Evolutionary conservation across 2,329 filamentous ascomycete genomes (phyloP), one percentile per base, ranked within the genome.

Genomic region (Talaromyces albobiverticillius): DNA sequence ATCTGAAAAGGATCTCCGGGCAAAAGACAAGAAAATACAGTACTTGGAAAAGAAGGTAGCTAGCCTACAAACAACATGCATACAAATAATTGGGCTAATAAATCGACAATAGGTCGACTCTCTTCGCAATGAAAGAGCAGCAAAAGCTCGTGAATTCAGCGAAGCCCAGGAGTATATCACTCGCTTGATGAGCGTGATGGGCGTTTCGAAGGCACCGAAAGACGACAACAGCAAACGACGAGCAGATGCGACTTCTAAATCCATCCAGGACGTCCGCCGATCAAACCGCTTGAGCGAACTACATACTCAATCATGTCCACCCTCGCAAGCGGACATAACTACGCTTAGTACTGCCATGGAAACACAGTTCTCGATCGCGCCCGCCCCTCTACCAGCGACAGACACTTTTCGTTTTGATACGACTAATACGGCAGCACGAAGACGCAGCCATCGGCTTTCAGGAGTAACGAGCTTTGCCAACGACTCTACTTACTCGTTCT

Each of bases 151-250:
- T 9, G 70, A 73, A 52, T 72, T 72, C 32, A 69, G 67, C 1
- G 69, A 72, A 53, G 70, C 70, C 1, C 71, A 72, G 49, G 67
- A 72, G 51, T 67, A 72, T 43, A 72, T 72, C 20, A 61, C 65
- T 13, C 64, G 67, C 11, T 54, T 72, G 4, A 73, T 73, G 70
- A 61, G 60, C 14, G 68, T 73, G 1, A 72, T 72, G 69, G 69
- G 68, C 1, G 70, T 71, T 49, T 62, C 64, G 5, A 55, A 63
- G 4, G 60, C 64, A 2, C 25, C 61, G 10, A 53, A 51, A 38
- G 59, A 60, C 9, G 36, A 52, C 18, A 46, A n/a, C 18, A 40
- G 26, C 14, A 51, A 51, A 31, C 40, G 38, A 8, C 23, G 16
- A 11, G 22, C 14, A 42, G n/a, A 40, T 9, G 20, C 29, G 11